A percentile compares a stretch with the other conserved stretches of the same genome.
phyloP scores from a whole-genome alignment of 306 rosid genomes.

The Astragalus membranaceus region DNA sequence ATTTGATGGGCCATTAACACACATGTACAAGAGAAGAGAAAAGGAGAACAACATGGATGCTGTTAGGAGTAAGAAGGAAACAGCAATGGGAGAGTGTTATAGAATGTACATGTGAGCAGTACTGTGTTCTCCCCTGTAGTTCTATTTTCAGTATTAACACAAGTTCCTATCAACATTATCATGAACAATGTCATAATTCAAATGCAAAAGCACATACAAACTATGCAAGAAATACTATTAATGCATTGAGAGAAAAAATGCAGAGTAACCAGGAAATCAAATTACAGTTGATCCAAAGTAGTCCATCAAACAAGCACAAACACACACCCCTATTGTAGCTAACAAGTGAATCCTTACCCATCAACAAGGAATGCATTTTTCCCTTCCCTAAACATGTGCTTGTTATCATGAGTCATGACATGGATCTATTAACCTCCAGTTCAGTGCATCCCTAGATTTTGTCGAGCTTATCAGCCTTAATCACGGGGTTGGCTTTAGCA shows the following conservation, averaged over 20 bases:
- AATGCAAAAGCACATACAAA: background rate
- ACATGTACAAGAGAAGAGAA: background rate
- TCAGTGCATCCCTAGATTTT: conserved; percentile 39
- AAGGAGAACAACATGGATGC: background rate
- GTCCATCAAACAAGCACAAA: conserved; percentile 48
- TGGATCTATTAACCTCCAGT: conserved; percentile 10
- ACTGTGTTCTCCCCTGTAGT: background rate
- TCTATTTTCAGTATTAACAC: background rate
- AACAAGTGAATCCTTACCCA: conserved; percentile 37
- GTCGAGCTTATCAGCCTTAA: conserved; percentile 69
- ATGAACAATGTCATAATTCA: background rate
- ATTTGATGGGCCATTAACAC: background rate
- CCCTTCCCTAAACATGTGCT: conserved; percentile 34
- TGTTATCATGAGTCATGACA: conserved; percentile 25
- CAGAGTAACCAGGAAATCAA: conserved; percentile 25
- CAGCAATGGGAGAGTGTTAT: background rate
- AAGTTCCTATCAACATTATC: background rate
- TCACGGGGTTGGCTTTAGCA: conserved; percentile 64
- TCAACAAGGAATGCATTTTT: conserved; percentile 38
- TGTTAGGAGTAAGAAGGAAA: background rate
- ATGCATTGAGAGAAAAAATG: conserved; percentile 17
- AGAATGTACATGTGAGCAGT: background rate
- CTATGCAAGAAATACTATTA: background rate
- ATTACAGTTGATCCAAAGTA: conserved; percentile 29
- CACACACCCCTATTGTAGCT: conserved; percentile 37